These are phyloP conservation scores for Taphrina flavorubra DNA, from an alignment of 1,139 yeast species.

Conservation along the genomic window DNA sequence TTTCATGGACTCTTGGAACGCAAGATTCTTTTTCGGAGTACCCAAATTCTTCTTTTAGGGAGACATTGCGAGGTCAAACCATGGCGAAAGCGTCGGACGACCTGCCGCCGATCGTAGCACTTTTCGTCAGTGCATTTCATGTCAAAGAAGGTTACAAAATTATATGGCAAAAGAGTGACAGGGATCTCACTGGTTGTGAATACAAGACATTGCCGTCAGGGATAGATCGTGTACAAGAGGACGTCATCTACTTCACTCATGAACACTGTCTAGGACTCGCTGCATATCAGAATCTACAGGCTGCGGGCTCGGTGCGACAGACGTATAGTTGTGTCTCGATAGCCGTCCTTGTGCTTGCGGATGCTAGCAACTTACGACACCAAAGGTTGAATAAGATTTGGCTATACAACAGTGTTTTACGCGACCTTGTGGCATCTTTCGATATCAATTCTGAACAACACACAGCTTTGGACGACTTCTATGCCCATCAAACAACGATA, in stretches of 20 bases:
- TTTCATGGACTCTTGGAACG: no score
- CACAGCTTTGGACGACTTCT: slow-evolving; percentile 11
- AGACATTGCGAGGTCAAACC: no score
- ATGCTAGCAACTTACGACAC: slow-evolving; percentile 13
- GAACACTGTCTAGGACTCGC: slow-evolving; percentile 12
- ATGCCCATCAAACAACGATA: background rate
- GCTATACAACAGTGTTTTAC: slow-evolving; percentile 20
- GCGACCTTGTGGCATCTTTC: background rate
- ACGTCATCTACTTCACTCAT: slow-evolving; percentile 26
- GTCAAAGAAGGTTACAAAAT: slow-evolving; percentile 13
- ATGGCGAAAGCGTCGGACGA: slow-evolving; percentile 9
- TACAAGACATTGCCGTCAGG: slow-evolving; percentile 29
- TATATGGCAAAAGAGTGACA: slow-evolving; percentile 18
- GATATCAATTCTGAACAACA: background rate
- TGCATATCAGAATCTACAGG: slow-evolving; percentile 17
- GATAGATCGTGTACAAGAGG: slow-evolving; percentile 11
- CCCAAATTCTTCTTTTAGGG: no score
- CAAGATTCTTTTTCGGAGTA: no score
- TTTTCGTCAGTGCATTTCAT: slow-evolving; percentile 21
- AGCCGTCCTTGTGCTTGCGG: slow-evolving; percentile 22
- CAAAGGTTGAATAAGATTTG: slow-evolving; percentile 25
- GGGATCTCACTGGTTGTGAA: slow-evolving; percentile 16
- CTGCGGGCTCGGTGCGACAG: slow-evolving; percentile 6
- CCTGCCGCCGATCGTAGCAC: slow-evolving; percentile 20
- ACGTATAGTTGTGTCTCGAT: slow-evolving; percentile 15